phyloP scores from a whole-genome alignment of 371 early-diverging fungal species.

The Mortierella sp. region DNA sequence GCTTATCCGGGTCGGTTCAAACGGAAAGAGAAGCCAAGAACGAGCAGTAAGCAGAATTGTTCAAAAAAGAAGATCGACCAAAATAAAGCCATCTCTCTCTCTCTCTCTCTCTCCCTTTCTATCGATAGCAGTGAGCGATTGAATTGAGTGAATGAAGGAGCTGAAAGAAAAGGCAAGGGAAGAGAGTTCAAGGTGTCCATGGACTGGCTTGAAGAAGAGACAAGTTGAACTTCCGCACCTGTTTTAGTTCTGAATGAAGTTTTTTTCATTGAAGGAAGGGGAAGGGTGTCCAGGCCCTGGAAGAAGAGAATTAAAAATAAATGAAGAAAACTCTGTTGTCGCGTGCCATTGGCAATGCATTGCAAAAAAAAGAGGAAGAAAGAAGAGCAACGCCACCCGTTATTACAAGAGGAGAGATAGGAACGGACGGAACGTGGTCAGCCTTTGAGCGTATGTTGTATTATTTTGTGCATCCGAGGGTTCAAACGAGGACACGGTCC shows the following conservation, averaged over 20 bases:
- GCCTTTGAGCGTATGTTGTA: background rate
- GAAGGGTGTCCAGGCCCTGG: conserved; percentile 3
- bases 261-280: background rate
- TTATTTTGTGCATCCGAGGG: conserved; percentile 15
- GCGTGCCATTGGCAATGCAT: background rate
- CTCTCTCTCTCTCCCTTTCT: background rate
- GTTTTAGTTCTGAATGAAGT: background rate
- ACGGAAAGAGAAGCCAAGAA: background rate
- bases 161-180: background rate
- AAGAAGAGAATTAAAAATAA: background rate
- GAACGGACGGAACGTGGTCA: conserved; percentile 4
- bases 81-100: background rate
- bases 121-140: no score
- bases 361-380: background rate
- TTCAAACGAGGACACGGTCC: conserved; percentile 9
- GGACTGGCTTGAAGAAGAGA: background rate
- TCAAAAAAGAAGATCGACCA: background rate
- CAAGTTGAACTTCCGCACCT: conserved; percentile 8
- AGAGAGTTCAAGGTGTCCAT: background rate
- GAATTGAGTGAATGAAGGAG: background rate
- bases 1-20: conserved; percentile 5
- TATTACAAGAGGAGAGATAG: background rate
- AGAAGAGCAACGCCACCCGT: background rate
- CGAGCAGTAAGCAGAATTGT: background rate
- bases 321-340: background rate